Conservation (phyloP, 768 basidiomycete genomes). For the Suillus plorans region DNA sequence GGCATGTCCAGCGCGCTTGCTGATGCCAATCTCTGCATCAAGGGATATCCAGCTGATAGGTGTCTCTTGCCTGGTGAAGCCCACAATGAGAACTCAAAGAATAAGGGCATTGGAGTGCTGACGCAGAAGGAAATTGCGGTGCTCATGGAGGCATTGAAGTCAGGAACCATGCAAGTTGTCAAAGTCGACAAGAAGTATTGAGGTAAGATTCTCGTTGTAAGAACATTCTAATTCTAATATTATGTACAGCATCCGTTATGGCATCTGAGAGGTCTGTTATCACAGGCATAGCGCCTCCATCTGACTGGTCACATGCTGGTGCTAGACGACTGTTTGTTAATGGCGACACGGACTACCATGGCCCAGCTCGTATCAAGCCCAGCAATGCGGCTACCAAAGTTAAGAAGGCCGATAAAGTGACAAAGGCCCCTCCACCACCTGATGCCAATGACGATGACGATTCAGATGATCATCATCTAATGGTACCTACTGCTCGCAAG, state of each 20-base stretch:
- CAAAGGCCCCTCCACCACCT: not conserved
- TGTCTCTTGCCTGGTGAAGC: not conserved
- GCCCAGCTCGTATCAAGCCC: not conserved
- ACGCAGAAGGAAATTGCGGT: not conserved
- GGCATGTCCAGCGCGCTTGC: not conserved
- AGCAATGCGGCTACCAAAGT: not conserved
- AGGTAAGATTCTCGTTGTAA: not conserved
- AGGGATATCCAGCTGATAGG: not conserved
- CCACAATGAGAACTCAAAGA: not conserved
- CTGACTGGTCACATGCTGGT: not conserved
- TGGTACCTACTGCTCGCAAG: too few relatives aligned
- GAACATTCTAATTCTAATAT: not conserved
- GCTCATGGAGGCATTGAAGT: not conserved
- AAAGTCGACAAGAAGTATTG: not conserved
- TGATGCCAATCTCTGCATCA: not conserved
- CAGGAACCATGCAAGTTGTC: not conserved
- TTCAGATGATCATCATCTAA: not conserved
- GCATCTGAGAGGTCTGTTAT: not conserved
- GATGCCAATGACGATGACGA: not conserved
- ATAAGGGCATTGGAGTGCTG: not conserved
- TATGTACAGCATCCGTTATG: not conserved
- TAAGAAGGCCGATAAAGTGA: not conserved
- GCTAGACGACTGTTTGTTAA: not conserved
- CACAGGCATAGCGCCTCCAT: not conserved
- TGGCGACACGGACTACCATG: not conserved